Conservation (phyloP, 2,329 filamentous ascomycete genomes). For the Cladosporium sp. region DNA sequence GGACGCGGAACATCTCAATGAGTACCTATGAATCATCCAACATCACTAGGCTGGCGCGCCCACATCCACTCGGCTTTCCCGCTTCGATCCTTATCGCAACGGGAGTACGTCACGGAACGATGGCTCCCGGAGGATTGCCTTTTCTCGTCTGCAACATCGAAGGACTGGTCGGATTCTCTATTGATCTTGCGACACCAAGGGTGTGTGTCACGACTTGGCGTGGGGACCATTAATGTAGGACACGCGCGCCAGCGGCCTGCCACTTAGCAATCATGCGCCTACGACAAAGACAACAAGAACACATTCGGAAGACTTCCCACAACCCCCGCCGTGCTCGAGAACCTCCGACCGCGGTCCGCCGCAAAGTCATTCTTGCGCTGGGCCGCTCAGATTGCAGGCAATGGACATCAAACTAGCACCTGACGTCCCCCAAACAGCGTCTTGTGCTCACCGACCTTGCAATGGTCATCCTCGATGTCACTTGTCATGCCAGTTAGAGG, state of each 20-base stretch:
- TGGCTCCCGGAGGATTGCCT: too few species aligned
- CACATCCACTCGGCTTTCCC: not conserved
- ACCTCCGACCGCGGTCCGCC: not conserved
- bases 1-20: too few species aligned
- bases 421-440: not conserved
- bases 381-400: not conserved
- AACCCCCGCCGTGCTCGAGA: not conserved
- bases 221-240: too few species aligned
- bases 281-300: not conserved
- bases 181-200: too few species aligned
- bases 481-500: not conserved
- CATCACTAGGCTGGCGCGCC: not conserved
- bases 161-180: too few species aligned
- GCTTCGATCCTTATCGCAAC: slow-evolving; percentile 2
- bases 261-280: not conserved
- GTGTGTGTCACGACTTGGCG: too few species aligned
- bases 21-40: too few species aligned
- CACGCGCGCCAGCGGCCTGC: not conserved
- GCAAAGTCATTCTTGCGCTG: not conserved
- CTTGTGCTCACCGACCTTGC: not conserved
- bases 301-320: not conserved
- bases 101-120: not conserved
- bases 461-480: not conserved
- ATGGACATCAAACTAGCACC: not conserved
- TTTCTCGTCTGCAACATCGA: too few species aligned